phyloP scores from a whole-genome alignment of 1,139 yeast genomes.

The Sugiyamaella neomexicana region DNA sequence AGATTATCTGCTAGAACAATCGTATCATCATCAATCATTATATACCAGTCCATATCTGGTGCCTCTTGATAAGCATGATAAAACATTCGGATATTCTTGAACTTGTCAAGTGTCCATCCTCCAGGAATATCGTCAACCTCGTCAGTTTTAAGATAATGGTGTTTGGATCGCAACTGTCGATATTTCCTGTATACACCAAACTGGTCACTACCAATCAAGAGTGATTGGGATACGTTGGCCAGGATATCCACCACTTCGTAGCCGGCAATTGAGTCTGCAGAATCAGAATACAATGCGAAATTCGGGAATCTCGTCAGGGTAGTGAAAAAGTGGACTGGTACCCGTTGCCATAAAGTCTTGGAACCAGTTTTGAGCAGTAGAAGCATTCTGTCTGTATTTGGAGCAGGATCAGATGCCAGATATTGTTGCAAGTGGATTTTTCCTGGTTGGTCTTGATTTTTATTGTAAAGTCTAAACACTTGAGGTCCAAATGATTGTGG shows the following conservation, averaged over 20 bases:
- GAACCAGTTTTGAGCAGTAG: constrained; percentile 42
- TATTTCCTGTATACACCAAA: constrained; percentile 34
- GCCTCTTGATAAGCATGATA: constrained; percentile 37
- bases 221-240: constrained; percentile 31
- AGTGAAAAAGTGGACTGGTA: constrained; percentile 41
- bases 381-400: constrained; percentile 30
- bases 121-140: constrained; percentile 14
- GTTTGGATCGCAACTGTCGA: constrained; percentile 28
- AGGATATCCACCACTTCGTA: constrained; percentile 39
- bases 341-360: constrained; percentile 40
- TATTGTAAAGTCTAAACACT: constrained; percentile 11
- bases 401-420: constrained; percentile 30
- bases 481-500: constrained; percentile 28
- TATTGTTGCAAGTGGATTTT: constrained; percentile 24
- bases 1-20: constrained; percentile 34
- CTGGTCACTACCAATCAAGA: constrained; percentile 27
- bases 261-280: constrained; percentile 37
- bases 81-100: constrained; percentile 41
- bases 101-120: constrained; percentile 40
- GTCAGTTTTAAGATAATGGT: constrained; percentile 14
- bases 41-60: constrained; percentile 37
- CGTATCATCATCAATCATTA: constrained; percentile 43
- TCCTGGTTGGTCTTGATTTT: constrained; percentile 6
- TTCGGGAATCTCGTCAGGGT: constrained; percentile 38
- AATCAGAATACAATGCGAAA: constrained; percentile 41